Percentiles rank a stretch among this genome's conserved stretches.
Evolutionary conservation across 2,329 filamentous ascomycete genomes (phyloP).

Genomic region (Scleromitrula shiraiana): DNA sequence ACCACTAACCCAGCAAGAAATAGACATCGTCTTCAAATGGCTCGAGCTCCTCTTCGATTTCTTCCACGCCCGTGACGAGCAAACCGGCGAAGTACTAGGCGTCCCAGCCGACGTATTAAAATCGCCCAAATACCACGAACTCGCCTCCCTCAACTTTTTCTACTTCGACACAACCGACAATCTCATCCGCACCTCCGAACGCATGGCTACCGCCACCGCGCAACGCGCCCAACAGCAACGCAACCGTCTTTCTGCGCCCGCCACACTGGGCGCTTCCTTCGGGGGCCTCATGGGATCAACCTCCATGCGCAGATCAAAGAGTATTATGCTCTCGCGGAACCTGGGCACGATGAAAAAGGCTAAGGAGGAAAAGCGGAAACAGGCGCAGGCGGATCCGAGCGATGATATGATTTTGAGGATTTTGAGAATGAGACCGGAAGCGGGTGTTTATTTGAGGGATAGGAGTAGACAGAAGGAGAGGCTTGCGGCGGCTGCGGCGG

Average conservation of each 20-base stretch:
- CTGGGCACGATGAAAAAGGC: conserved; percentile 92
- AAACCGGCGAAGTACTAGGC: conserved; percentile 73
- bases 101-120: conserved; percentile 88
- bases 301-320: conserved; percentile 59
- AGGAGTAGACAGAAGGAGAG: conserved; percentile 89
- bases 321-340: conserved; percentile 90
- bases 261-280: conserved; percentile 44
- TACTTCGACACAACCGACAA: conserved; percentile 91
- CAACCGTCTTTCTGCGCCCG: conserved; percentile 64
- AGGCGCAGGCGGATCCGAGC: conserved; percentile 91
- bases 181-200: conserved; percentile 88
- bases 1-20: conserved; percentile 75
- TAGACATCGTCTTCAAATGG: conserved; percentile 95
- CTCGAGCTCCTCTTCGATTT: conserved; percentile 84
- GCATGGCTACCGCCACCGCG: conserved; percentile 84
- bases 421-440: conserved; percentile 88
- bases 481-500: conserved; percentile 80
- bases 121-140: conserved; percentile 95
- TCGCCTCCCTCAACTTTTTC: conserved; percentile 95
- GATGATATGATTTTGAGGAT: conserved; percentile 98
- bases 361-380: conserved; percentile 91
- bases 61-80: conserved; percentile 88
- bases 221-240: conserved; percentile 66
- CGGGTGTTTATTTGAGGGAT: conserved; percentile 78
- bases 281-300: conserved; percentile 59